Conservation (phyloP, 306 rosid species). For the Lotus japonicus region DNA sequence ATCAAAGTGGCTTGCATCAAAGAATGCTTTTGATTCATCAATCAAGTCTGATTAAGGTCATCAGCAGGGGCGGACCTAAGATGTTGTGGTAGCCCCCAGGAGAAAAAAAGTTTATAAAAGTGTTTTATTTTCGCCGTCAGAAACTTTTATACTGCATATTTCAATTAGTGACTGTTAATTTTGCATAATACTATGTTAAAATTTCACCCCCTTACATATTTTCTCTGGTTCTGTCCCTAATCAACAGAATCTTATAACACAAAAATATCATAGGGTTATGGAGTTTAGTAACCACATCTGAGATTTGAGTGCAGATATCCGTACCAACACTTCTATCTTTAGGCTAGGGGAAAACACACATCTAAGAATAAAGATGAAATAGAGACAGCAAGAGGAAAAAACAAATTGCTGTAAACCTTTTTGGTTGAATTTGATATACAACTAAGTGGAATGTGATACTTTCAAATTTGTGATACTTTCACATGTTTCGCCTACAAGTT, state of each 20-base stretch:
- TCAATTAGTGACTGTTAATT: no score
- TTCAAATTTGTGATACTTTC: no score
- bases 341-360: background rate
- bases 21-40: no score
- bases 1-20: background rate
- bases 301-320: background rate
- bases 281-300: background rate
- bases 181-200: no score
- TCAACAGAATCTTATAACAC: background rate
- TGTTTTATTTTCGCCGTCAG: no score
- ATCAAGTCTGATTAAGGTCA: no score
- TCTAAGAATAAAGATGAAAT: background rate
- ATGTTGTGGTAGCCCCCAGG: no score
- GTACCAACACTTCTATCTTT: background rate
- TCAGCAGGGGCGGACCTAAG: no score
- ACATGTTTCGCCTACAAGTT: background rate
- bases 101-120: no score
- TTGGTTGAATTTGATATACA: conserved; percentile 1
- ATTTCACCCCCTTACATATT: no score
- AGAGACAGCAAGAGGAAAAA: background rate
- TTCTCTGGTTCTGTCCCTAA: no score
- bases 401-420: background rate
- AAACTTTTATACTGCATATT: no score
- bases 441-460: background rate
- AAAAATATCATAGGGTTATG: background rate